Base-by-base conservation (phyloP, 2,329 filamentous ascomycete species). In the Amauroascus verrucosus region DNA sequence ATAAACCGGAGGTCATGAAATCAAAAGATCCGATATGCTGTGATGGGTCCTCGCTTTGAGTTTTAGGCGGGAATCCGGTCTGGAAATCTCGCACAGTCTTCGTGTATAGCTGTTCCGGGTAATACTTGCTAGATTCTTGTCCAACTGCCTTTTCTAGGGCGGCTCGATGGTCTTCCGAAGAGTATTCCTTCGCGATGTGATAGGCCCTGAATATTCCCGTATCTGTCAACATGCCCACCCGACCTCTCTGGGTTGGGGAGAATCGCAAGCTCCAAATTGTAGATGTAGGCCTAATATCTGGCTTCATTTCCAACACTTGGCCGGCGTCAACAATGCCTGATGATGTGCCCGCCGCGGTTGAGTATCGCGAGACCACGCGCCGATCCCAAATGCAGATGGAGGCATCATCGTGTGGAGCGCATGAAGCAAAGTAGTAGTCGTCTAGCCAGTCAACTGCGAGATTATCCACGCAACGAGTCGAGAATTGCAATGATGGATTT, bases 401-500 rank as follows among this genome's bases (percentile, higher is more conserved):
- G 16, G 79, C 75, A 57, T 83, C 79, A 45, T 75, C 77, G 0
- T 73, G 69, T 1, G 78, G 73, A 45, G 64, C 64, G 45, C 78
- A 79, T 13, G 80, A 82, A 3, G 81, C 75, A 59, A 84, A 81
- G 61, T 82, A 83, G 54, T 84, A 82, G 61, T 83, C 78, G 61
- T 84, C 80, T 48, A 79, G 65, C 57, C 78, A 79, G 64, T 84
- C 79, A 56, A 84, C 80, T 6, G 81, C 77, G 54, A 84, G 70
- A 57, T 83, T 83, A 62, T 83, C 77, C 7, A 84, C 80, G 60
- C 81, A 80, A 14, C 76, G 73, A 1, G 81, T 83, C 1, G 76
- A 70, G 50, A 78, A 72, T 62, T 75, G 64, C 54, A 77, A 56
- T n/a, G 68, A 69, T 13, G 70, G 67, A 50, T 69, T 70, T 1